Percentiles rank a stretch among this genome's conserved stretches.
phyloP scores from a whole-genome alignment of 352 stramenopile genomes.

The Phytophthora tentaculata region DNA sequence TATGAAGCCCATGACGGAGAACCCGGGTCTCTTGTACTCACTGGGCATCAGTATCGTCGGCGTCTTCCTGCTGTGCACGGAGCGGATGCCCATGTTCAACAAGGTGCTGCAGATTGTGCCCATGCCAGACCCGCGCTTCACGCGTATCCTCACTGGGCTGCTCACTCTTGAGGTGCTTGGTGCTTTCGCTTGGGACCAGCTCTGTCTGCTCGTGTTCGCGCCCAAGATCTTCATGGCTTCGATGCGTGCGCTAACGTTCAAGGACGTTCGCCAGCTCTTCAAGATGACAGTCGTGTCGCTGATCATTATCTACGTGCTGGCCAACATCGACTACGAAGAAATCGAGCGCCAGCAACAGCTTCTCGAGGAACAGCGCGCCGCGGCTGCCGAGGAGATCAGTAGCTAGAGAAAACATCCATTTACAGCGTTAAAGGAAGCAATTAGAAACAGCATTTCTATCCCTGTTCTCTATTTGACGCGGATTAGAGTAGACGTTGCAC shows the following conservation, averaged over 20 bases:
- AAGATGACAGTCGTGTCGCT: conserved; percentile 89
- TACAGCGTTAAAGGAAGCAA: conserved; percentile 11
- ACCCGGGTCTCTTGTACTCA: conserved; percentile 95
- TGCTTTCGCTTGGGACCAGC: conserved; percentile 87
- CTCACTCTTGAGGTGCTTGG: conserved; percentile 86
- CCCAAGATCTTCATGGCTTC: conserved; percentile 89
- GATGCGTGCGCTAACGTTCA: conserved; percentile 73
- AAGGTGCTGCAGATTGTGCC: conserved; percentile 93
- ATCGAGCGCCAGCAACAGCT: conserved; percentile 89
- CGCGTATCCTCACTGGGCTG: conserved; percentile 79
- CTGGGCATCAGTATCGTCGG: conserved; percentile 86
- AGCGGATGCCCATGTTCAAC: conserved; percentile 92
- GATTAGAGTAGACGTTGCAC: background rate
- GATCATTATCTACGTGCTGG: conserved; percentile 85
- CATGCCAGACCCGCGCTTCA: conserved; percentile 89
- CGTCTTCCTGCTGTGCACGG: conserved; percentile 93
- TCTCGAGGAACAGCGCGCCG: conserved; percentile 58
- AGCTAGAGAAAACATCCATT: conserved; percentile 33
- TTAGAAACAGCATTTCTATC: conserved; percentile 27
- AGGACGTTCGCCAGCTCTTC: conserved; percentile 80
- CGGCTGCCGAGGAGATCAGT: conserved; percentile 49
- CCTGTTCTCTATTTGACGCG: conserved; percentile 23
- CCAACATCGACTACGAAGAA: conserved; percentile 92
- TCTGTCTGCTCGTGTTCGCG: conserved; percentile 86
- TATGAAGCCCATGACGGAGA: conserved; percentile 98